Evolutionary conservation across 352 stramenopile species (phyloP).

Genomic region (Phytopythium cucurbitacearum): DNA sequence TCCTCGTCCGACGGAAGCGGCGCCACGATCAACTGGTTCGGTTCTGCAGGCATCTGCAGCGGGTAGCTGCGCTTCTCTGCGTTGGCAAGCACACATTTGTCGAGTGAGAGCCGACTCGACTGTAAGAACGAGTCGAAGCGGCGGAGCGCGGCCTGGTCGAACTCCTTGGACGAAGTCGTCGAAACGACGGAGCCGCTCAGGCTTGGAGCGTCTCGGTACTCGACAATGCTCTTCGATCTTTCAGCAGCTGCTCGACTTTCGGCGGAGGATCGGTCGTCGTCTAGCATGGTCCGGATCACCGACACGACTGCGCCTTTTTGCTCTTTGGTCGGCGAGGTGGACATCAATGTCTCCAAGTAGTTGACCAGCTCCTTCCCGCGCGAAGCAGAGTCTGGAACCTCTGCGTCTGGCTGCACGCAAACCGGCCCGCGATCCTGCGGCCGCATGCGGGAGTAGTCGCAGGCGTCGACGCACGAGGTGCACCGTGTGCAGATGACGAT

Average conservation of each 20-base stretch:
- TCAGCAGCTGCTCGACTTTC: not conserved
- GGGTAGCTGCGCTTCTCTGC: not conserved
- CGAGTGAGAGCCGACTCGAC: not conserved
- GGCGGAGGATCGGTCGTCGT: not conserved
- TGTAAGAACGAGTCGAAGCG: not conserved
- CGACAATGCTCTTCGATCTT: not conserved
- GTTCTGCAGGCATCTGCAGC: not conserved
- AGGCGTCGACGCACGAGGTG: conserved; percentile 34
- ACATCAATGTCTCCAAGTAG: not conserved
- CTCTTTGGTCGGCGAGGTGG: conserved; percentile 1
- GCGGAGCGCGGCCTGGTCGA: not conserved
- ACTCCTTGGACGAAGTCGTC: too few species aligned
- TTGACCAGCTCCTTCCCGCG: not conserved
- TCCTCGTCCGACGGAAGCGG: conserved; percentile 22
- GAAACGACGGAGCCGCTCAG: too few species aligned
- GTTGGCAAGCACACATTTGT: conserved; percentile 6
- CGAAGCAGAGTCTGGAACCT: not conserved
- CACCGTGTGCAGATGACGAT: conserved; percentile 45
- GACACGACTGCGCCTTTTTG: not conserved
- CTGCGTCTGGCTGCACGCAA: not conserved
- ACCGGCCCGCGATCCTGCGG: conserved; percentile 12
- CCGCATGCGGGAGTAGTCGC: conserved; percentile 31
- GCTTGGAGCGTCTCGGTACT: not conserved
- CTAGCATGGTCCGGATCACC: conserved; percentile 1
- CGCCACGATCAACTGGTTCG: not conserved